Conservation (phyloP, 169 alveolate species). For the Ichthyophthirius multifiliis region DNA sequence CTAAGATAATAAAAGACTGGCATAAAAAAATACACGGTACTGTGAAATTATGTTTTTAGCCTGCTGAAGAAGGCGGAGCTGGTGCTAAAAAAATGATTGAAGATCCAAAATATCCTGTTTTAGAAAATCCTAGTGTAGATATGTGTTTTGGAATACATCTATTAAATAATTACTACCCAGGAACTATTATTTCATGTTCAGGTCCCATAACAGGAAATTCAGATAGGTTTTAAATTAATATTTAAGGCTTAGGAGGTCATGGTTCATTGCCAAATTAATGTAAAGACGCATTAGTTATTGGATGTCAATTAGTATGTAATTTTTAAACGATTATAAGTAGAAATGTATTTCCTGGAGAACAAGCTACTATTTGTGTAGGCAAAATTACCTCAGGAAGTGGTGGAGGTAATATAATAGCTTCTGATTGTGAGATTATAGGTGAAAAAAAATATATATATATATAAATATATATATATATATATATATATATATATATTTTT, state of each 20-base stretch:
- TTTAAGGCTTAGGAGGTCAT: conserved; percentile 17
- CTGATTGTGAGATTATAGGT: neutral
- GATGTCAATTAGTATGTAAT: neutral
- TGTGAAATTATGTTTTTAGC: conserved; percentile 3
- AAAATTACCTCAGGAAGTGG: neutral
- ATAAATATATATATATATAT: neutral
- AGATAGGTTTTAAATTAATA: conserved; percentile 1
- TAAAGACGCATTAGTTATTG: conserved; percentile 4
- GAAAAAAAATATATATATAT: neutral
- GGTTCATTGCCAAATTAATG: neutral
- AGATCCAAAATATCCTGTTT: neutral
- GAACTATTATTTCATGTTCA: neutral
- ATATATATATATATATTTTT: neutral
- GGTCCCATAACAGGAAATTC: conserved; percentile 5
- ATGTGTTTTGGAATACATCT: conserved; percentile 17
- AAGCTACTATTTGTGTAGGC: neutral
- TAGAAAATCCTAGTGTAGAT: conserved; percentile 4
- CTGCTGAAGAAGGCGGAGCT: conserved; percentile 29
- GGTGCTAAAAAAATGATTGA: conserved; percentile 14
- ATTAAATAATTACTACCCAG: neutral
- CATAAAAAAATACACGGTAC: conserved; percentile 4
- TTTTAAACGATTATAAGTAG: neutral
- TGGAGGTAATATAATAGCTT: neutral
- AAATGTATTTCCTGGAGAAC: neutral
- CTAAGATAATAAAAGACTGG: neutral